These are phyloP conservation scores for Adansonia digitata DNA, from an alignment of 345 rosid species.

Conservation along the genomic window DNA sequence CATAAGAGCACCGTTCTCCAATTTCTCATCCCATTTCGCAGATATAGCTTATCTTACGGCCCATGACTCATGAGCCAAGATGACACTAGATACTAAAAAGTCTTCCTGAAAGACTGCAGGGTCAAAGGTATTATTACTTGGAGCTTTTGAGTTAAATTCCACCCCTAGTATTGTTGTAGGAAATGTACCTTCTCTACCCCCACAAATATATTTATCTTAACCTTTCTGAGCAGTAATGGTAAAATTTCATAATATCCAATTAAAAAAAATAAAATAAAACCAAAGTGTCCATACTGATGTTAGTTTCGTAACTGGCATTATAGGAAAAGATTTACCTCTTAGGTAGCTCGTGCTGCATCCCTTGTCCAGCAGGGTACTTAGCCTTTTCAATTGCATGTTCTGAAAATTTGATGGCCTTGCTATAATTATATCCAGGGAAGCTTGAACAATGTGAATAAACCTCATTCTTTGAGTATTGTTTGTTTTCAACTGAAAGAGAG, in stretches of 20 bases:
- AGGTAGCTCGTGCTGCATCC: conserved; percentile 50
- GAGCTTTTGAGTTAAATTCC: neutral
- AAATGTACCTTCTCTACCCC: conserved; percentile 2
- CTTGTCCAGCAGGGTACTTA: conserved; percentile 29
- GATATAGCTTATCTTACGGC: conserved; percentile 9
- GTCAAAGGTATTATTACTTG: neutral
- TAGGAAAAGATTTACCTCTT: conserved; percentile 44
- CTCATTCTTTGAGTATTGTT: conserved; percentile 41
- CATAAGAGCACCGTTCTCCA: neutral
- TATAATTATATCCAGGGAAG: conserved; percentile 39
- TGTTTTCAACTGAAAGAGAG: conserved; percentile 86
- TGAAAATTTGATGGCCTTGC: conserved; percentile 26
- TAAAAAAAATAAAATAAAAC: neutral
- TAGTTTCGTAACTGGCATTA: neutral
- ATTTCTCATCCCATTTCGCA: neutral
- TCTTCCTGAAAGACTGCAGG: neutral
- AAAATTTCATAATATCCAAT: neutral
- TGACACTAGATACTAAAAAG: neutral
- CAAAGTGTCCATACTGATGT: neutral
- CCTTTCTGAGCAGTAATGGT: neutral
- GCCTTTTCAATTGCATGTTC: conserved; percentile 17
- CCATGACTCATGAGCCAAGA: neutral
- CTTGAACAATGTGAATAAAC: conserved; percentile 50
- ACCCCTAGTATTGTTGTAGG: neutral
- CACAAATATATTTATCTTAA: conserved; percentile 1